Evolutionary conservation across 441 rosid species (phyloP).

Genomic region (Iberis amara): DNA sequence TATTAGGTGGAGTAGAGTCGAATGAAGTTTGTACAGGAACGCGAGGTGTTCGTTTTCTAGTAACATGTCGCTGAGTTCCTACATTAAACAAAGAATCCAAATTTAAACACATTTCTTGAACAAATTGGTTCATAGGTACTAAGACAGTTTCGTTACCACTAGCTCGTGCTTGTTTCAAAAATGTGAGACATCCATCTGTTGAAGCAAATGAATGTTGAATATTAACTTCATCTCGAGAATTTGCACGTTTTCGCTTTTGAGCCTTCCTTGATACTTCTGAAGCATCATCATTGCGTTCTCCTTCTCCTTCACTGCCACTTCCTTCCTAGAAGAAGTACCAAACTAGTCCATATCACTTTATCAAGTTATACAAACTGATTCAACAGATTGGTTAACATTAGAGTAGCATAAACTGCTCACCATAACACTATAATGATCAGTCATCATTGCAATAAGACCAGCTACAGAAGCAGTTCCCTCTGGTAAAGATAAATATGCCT

Average conservation of each 20-base stretch:
- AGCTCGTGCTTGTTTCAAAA: conserved; percentile 57
- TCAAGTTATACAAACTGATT: conserved; percentile 8
- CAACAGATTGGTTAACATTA: conserved; percentile 3
- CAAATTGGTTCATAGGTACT: neutral
- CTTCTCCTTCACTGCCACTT: conserved; percentile 70
- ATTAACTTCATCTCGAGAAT: conserved; percentile 44
- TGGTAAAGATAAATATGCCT: conserved; percentile 90
- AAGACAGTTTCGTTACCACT: conserved; percentile 42
- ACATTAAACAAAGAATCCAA: conserved; percentile 26
- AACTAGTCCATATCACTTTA: conserved; percentile 5
- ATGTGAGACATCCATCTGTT: conserved; percentile 63
- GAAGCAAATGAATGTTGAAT: conserved; percentile 37
- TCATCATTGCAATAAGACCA: conserved; percentile 97
- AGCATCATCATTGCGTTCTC: conserved; percentile 31
- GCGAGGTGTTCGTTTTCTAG: conserved; percentile 92
- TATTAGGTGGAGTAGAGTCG: conserved; percentile 39
- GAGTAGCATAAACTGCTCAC: conserved; percentile 37
- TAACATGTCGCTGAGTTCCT: conserved; percentile 70
- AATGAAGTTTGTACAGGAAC: conserved; percentile 51
- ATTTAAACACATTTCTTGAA: conserved; percentile 16
- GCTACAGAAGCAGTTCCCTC: conserved; percentile 85
- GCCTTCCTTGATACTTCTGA: conserved; percentile 37
- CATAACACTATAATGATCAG: conserved; percentile 79
- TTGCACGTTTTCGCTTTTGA: conserved; percentile 58
- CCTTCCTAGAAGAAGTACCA: conserved; percentile 45